Evolutionary conservation across 441 rosid genomes (phyloP).

Genomic region (Corymbia calophylla): DNA sequence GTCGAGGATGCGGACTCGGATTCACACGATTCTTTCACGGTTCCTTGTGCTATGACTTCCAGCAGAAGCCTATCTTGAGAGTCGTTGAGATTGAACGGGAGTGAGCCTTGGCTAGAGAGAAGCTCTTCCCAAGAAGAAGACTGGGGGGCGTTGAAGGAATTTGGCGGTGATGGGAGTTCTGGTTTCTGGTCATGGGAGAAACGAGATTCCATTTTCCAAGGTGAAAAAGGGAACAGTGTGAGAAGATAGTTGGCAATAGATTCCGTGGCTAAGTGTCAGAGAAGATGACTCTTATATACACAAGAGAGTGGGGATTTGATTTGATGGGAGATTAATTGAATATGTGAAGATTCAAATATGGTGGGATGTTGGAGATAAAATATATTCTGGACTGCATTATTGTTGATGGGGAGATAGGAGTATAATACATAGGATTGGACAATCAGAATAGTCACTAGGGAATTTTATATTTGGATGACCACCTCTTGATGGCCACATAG

Average conservation of each 20-base stretch:
- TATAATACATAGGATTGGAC: not conserved
- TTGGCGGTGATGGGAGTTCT: not conserved
- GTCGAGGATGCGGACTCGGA: not conserved
- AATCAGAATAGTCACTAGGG: not conserved
- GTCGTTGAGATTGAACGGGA: not conserved
- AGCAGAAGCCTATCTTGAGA: not conserved
- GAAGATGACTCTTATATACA: not conserved
- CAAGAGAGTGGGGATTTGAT: not conserved
- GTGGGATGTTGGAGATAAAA: not conserved
- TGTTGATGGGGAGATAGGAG: not conserved
- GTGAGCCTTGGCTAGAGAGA: not conserved
- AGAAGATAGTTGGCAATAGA: not conserved
- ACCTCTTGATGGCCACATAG: not conserved
- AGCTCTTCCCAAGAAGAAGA: not conserved
- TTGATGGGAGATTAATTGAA: not conserved
- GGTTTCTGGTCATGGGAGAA: not conserved
- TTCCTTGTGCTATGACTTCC: not conserved
- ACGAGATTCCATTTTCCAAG: not conserved
- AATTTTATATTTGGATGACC: not conserved
- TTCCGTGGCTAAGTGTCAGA: not conserved
- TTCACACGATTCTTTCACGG: not conserved
- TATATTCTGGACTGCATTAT: not conserved
- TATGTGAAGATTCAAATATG: not conserved
- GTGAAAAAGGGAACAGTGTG: not conserved
- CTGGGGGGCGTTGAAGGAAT: not conserved